Base-by-base conservation (phyloP, 1,139 yeast species). In the Geotrichum fermentans region DNA sequence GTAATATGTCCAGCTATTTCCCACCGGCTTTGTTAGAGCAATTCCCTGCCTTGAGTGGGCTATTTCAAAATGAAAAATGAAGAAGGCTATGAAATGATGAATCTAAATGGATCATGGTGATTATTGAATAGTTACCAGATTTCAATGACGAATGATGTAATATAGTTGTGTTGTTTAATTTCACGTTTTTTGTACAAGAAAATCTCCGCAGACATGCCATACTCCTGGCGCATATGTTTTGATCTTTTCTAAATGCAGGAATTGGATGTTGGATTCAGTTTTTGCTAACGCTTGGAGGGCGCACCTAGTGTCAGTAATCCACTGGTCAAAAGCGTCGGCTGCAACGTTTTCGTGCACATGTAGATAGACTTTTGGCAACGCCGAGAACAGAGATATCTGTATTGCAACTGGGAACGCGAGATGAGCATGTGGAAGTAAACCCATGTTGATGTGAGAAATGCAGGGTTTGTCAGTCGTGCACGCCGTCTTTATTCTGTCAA, bases 171-270 rank as follows among this genome's bases (percentile, higher is more conserved):
- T 24, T 24, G 8, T 10, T 10, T 24, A 24, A 10, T 24, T n/a
- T n/a, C n/a, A n/a, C n/a, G n/a, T n/a, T n/a, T n/a, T n/a, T n/a
- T n/a, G n/a, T n/a, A 51, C 33, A 11, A 32, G 10, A 21, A 64
- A 67, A 56, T 84, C 95, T 3, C 78, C 73, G 30, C 85, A 86
- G 4, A 83, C 69, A 58, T 87, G 96, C 83, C 87, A 83, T 1
- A 87, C 78, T 45, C 83, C 94, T 0, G 96, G 96, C 0, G 96
- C 95, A 71, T 82, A 88, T 0, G 92, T 84, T 67, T 87, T 87
- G 49, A 88, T 84, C 56, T 71, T 77, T 53, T 82, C 84, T 2
- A 78, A 54, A 52, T 74, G 74, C 2, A 58, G n/a, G 30, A 51
- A 58, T 42, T 38, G 16, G 14, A 53, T 45, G 21, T 40, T n/a